Evolutionary conservation across 345 rosid species (phyloP).

Genomic region (Anacardium occidentale): DNA sequence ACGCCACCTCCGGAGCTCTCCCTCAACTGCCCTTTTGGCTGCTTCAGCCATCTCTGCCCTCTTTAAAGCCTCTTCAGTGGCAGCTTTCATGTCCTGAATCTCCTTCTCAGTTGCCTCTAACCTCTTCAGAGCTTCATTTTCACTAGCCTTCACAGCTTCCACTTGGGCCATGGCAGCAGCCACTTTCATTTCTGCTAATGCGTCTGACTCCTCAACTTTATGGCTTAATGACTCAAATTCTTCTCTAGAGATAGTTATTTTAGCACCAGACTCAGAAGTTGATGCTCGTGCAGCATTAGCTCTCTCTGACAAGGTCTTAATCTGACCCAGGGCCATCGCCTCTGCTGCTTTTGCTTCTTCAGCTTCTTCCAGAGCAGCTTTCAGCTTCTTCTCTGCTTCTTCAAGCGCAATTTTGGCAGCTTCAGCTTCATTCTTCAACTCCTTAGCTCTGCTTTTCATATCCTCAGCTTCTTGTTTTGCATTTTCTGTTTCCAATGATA

Average conservation of each 20-base stretch:
- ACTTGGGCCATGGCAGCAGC: constrained; percentile 94
- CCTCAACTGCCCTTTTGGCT: constrained; percentile 88
- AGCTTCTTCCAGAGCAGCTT: constrained; percentile 73
- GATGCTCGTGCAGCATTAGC: constrained; percentile 73
- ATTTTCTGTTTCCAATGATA: constrained; percentile 65
- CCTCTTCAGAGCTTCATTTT: constrained; percentile 77
- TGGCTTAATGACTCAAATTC: constrained; percentile 71
- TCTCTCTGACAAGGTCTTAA: constrained; percentile 64
- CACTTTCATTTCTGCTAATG: constrained; percentile 87
- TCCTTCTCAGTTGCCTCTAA: constrained; percentile 66
- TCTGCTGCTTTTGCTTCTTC: constrained; percentile 86
- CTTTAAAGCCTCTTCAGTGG: constrained; percentile 68
- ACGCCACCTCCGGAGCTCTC: constrained; percentile 87
- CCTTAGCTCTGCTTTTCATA: constrained; percentile 67
- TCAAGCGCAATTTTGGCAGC: constrained; percentile 51
- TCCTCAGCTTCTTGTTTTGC: constrained; percentile 68
- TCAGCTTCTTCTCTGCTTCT: constrained; percentile 70
- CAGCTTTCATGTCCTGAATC: constrained; percentile 69
- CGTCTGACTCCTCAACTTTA: constrained; percentile 72
- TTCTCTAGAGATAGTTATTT: constrained; percentile 75
- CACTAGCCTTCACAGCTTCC: constrained; percentile 93
- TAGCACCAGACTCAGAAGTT: constrained; percentile 73
- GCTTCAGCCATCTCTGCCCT: constrained; percentile 96
- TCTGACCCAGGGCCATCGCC: constrained; percentile 66
- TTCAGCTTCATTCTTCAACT: constrained; percentile 68